Base-by-base conservation (phyloP, 306 rosid genomes). In the Inga oerstediana region DNA sequence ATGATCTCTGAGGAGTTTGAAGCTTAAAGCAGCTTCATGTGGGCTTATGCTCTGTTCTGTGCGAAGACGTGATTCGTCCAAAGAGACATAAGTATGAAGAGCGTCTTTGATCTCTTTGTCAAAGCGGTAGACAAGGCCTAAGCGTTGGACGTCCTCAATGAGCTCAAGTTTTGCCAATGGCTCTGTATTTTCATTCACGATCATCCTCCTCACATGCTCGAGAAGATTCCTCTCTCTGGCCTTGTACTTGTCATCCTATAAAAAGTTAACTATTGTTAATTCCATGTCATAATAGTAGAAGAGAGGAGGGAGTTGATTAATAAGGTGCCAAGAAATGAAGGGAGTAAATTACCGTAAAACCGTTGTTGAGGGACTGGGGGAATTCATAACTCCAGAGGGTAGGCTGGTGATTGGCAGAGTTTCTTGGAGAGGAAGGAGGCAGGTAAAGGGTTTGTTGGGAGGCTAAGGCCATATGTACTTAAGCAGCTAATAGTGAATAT, bases 1-100 rank as follows among this genome's bases (percentile, higher is more conserved):
- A 76, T 87, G 76, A 49, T 90, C 87, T 89, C 93, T 54, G 11
- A 91, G 89, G 24, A 91, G 87, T 62, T 88, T 85, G 58, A 90
- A 88, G 75, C 84, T 79, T 37, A 87, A 65, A 41, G 90, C 86
- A 71, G 80, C 61, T 30, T 88, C 74, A 46, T 85, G 87, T 12
- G 90, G 81, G 64, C 49, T 73, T 71, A 1, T 62, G 8, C 6
- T 0, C 32, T 44, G 9, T 54, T 39, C 16, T 17, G 27, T 24
- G 3, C 0, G n/a, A 76, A 0, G 1, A 16, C 14, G 56, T 30
- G 5, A 45, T 72, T 82, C 10, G 58, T 82, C 27, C 4, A 49
- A 66, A 76, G 45, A 79, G 44, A 69, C 43, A 59, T 32, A 82
- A 12, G 64, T 51, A 20, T 80, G n/a, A 48, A 87, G 90, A 17